Base-by-base conservation (phyloP, 805 yeast genomes). In the Starmera dryadoides region DNA sequence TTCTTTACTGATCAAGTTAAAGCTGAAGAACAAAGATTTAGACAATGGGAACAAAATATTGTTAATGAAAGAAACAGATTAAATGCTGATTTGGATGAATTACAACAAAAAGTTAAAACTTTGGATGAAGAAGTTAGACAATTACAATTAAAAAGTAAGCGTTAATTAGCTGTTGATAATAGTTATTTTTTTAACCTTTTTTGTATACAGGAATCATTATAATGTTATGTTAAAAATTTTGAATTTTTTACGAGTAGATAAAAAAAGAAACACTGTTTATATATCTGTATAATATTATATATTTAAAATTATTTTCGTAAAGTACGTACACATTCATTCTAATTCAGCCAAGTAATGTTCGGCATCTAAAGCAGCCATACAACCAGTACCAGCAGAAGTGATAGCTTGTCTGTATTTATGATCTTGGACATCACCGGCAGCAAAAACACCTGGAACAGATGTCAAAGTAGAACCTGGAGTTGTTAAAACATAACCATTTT, bases 381-480 rank as follows among this genome's bases (percentile, higher is more conserved):
- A 93, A 47, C 98, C 98, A 47, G 96, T 76, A 59, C 98, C 98
- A n/a, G 98, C 98, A 62, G 97, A 88, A 32, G 98, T 93, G 59
- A 93, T 87, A 42, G 98, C 98, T 72, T 93, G 98, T 79, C 98
- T 86, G 68, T 91, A 93, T 62, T 77, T 78, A 64, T 86, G 82
- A 68, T 93, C 98, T 68, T 93, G 98, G 42, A 93, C 98, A 60
- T 93, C 98, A 68, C 98, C 98, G 43, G 98, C 98, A 44, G 98
- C 98, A 53, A 84, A 93, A 45, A 93, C 86, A 61, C 97, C 98
- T 56, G 75, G 77, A 43, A 91, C 76, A 12, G 94, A 79, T 35
- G 98, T 93, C 53, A 70, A 65, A 15, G 98, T 69, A 17, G 95
- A 70, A 46, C 98, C 98, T 53, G 98, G 96, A 32, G 72, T 70